A percentile compares a stretch with the other conserved stretches of the same genome.
Conservation (phyloP, 352 stramenopile genomes). For the Globisporangium ultimum region DNA sequence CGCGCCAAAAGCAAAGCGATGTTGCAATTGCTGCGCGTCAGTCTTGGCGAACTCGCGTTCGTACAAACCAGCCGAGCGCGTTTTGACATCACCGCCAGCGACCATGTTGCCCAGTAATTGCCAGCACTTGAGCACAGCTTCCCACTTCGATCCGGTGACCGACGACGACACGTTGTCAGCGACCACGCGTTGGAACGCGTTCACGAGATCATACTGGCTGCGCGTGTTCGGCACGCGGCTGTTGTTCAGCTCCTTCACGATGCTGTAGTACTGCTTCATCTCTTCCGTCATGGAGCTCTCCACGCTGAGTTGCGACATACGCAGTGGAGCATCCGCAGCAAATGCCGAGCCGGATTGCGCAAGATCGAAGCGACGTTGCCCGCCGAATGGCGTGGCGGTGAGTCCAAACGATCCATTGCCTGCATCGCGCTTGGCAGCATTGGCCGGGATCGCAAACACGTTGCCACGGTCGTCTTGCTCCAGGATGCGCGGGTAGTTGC, state of each 20-base stretch:
- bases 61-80: constrained; percentile 25
- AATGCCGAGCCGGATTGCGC: constrained; percentile 22
- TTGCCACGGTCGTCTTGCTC: constrained; percentile 38
- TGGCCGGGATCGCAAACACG: constrained; percentile 42
- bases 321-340: constrained; percentile 32
- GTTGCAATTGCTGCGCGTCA: constrained; percentile 37
- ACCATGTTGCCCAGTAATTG: constrained; percentile 71
- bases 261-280: constrained; percentile 78
- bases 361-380: constrained; percentile 50
- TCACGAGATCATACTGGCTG: constrained; percentile 68
- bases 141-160: constrained; percentile 63
- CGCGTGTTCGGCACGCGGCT: constrained; percentile 64
- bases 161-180: constrained; percentile 52
- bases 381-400: constrained; percentile 39
- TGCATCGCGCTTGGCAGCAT: constrained; percentile 24
- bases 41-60: constrained; percentile 55
- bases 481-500: constrained; percentile 66
- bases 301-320: constrained; percentile 60
- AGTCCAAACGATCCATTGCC: constrained; percentile 38
- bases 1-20: constrained; percentile 64
- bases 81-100: constrained; percentile 42
- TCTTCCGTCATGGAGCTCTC: constrained; percentile 76
- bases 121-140: constrained; percentile 80
- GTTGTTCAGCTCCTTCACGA: constrained; percentile 70
- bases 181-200: constrained; percentile 51